Evolutionary conservation across 2,329 filamentous ascomycete genomes (phyloP), one percentile per base, ranked within the genome.

Genomic region (Aspergillus oerlinghausenensis): DNA sequence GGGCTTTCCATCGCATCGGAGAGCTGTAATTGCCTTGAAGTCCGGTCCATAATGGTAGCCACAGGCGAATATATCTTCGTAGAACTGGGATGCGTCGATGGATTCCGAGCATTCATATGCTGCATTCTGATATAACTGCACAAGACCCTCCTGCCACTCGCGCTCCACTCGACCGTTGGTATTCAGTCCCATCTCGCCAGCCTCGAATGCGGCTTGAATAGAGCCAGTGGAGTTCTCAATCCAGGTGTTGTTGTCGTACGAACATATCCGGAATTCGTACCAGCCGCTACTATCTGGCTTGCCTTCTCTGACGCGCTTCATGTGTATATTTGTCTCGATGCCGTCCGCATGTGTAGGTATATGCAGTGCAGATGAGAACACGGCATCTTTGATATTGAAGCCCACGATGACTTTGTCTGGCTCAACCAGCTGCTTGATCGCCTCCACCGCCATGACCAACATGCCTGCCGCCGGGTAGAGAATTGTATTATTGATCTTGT

Each of bases 401-500:
- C 57, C 47, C 10, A 26, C 38, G 7, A 57, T 38, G 4, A 17
- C 10, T 35, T 21, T 25, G 23, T 42, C 48, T 8, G 40, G 21
- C 10, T 53, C 51, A 2, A 60, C 60, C 9, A 64, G 32, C 42
- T 63, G 57, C 10, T 57, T 58, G 10, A 54, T 51, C 8, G 40
- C 32, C 19, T 55, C 49, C 17, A 47, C n/a, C 4, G 17, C 48
- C 23, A 17, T 21, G 7, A 23, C 38, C 9, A 42, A 17, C 14
- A 50, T 25, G n/a, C 35, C 29, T 8, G 42, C 40, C 8, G 48
- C 26, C 2, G 53, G 35, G 17, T 32, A 14, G n/a, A 45, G 32
- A 23, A 26, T 23, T 6, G 54, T 19, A 47, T 35, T 47, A 21
- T 54, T 35, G 35, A 63, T 54, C 28, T 73, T 66, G 54, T 82